Base-by-base conservation (phyloP, 106 monocot genomes). In the Narthecium ossifragum region DNA sequence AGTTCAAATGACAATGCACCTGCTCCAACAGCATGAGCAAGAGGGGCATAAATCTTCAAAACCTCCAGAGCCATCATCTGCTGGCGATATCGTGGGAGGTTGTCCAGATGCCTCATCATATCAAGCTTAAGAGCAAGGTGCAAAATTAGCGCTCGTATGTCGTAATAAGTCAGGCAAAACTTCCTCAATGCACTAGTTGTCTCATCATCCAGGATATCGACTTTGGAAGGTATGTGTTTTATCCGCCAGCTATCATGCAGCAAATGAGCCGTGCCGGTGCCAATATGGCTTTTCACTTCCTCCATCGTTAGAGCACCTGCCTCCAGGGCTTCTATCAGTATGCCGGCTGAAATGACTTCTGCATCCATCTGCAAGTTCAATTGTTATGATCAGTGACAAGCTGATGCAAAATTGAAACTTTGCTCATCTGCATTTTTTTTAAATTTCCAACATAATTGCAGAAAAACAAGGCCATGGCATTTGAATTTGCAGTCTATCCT, bases 41-140 rank as follows among this genome's bases (percentile, higher is more conserved):
- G 70, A 28, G 96, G 96, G 29, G 96, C 90, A 76, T 86, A 90
- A 40, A 96, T 84, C 64, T 86, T 90, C 68, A 96, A 41, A 55
- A 81, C 90, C 62, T 96, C 86, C 5, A 96, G 75, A 60, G 82
- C 63, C 12, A 76, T 60, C 41, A 60, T 74, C 60, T 80, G 86
- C 49, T 90, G 86, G 20, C 74, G 73, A 34, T 84, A 86, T 61
- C 62, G 82, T 7, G 86, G 80, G n/a, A 90, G 78, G 50, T 73
- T 65, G 30, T 74, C 36, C 15, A 96, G 65, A 59, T 96, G 63
- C 63, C 75, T 69, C 96, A 96, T 90, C 54, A 34, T 68, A 58
- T 96, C 96, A 21, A 96, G 86, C 57, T 78, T 86, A 9, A 84
- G 51, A 36, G 78, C 83, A 46, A 96, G 73, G 34, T 90, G 86